Evolutionary conservation across 2,329 filamentous ascomycete genomes (phyloP).

Genomic region (Hypoxylon sp.): DNA sequence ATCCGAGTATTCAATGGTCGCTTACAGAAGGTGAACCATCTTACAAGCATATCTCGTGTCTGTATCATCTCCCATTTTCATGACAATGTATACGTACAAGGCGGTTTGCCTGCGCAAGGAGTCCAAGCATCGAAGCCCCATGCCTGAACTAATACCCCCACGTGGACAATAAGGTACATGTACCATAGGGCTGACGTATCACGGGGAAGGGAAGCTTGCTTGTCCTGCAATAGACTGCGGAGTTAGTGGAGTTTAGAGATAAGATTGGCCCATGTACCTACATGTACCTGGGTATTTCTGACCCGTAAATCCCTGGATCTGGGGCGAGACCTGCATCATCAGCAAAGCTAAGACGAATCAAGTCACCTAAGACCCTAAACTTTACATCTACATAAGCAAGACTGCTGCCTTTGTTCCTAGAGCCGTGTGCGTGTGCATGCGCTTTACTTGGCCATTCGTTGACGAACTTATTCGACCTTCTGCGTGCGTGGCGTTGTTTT

Average conservation of each 20-base stretch:
- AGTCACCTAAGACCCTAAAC: conserved; percentile 9
- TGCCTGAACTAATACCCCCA: neutral
- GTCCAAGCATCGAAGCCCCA: neutral
- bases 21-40: neutral
- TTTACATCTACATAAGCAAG: conserved; percentile 6
- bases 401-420: conserved; percentile 19
- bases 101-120: neutral
- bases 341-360: conserved; percentile 34
- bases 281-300: conserved; percentile 7
- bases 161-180: conserved; percentile 1
- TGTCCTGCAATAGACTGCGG: conserved; percentile 20
- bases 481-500: conserved; percentile 15
- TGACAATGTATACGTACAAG: too few species aligned
- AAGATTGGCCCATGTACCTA: conserved; percentile 15
- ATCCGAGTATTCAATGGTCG: neutral
- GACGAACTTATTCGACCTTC: neutral
- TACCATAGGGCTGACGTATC: conserved; percentile 21
- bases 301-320: conserved; percentile 26
- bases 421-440: neutral
- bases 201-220: neutral
- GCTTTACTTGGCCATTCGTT: conserved; percentile 10
- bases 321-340: conserved; percentile 42
- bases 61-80: neutral
- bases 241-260: conserved; percentile 44
- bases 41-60: too few species aligned